Evolutionary conservation across 2,329 filamentous ascomycete genomes (phyloP), one percentile per base, ranked within the genome.

Genomic region (Tolypocladium ovalisporum): DNA sequence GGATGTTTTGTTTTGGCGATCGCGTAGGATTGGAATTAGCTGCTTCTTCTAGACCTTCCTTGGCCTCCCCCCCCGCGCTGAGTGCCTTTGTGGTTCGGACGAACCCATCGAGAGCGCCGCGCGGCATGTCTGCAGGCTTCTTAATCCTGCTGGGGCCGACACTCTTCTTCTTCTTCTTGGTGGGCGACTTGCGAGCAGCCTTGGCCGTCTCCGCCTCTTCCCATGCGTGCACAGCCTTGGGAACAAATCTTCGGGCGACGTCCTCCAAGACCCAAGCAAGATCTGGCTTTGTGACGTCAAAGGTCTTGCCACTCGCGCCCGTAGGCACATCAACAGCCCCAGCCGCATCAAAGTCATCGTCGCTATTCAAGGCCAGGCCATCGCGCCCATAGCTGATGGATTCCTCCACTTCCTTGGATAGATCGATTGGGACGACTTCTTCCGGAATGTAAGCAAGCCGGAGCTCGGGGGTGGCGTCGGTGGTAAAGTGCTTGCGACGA

Each of bases 401-500:
- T 59, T 83, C 83, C 19, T 89, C 86, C 35, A 84, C 80, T 67
- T 97, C 92, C 0, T 79, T 77, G 13, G 84, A 81, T 29, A 97
- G 73, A 65, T 96, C 85, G 42, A 97, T 79, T 0, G 85, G 84
- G 2, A 96, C 89, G 19, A 97, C 79, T 35, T 88, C 81, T 2
- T 84, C 78, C 0, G 94, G 94, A 5, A 86, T 76, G 66, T 88
- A 95, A 1, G 88, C 85, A 27, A 97, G 73, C 8, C 93, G 86
- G 12, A 97, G 70, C 68, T 97, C 93, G 1, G 85, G 79, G 5
- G 85, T 83, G 1, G 80, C 84, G 67, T 95, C 93, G 0, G 87
- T 92, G 55, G 82, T 86, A 49, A 83, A 80, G 70, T 95, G 91
- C 7, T 76, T 76, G 58, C 93, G 79, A 54, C 80, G 82, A 5